Evolutionary conservation across 2,329 filamentous ascomycete species (phyloP), one percentile per base, ranked within the genome.

Genomic region (Talaromyces sp.): DNA sequence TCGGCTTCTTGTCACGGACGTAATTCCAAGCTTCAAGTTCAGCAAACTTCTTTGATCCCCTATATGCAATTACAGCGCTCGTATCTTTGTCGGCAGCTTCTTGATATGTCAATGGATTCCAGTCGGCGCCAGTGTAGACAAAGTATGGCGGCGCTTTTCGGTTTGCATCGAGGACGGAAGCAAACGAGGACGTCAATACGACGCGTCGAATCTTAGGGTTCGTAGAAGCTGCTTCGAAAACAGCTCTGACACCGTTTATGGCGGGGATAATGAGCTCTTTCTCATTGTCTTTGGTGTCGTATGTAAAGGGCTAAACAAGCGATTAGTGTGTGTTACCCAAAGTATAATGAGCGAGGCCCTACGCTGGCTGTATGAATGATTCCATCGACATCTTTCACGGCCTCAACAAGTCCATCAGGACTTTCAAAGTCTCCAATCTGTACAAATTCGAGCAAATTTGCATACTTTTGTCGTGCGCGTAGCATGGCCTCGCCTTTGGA

Each of bases 171-270:
- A 65, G 16, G 3, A 67, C 58, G 22, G 65, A 50, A 3, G 58
- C 65, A 43, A 65, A 67, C 5, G 65, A 67, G 9, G 62, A 65
- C 9, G 65, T 67, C 2, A 67, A 24, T 27, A 67, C 65, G 22
- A 67, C 37, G 3, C 62, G 48, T 16, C 10, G 27, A 14, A 67
- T 31, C n/a, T 62, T 60, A 2, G 57, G 47, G 13, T 47, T 60
- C 24, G 31, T 59, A 70, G 82, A 82, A 72, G 86, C 84, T 71
- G 86, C 84, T 19, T 57, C 57, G 27, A 65, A 39, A 3, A 67
- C 33, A 45, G 62, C 39, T 35, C 24, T 62, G 2, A 62, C 58
- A 11, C 65, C 58, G 11, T 62, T 62, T 6, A 65, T 65, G 3
- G 65, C 65, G 27, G 65, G 63, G 3, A 57, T 33, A 11, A 67